Evolutionary conservation across 1,139 yeast species (phyloP).

Genomic region (Yamadazyma kanchanaburiensis): DNA sequence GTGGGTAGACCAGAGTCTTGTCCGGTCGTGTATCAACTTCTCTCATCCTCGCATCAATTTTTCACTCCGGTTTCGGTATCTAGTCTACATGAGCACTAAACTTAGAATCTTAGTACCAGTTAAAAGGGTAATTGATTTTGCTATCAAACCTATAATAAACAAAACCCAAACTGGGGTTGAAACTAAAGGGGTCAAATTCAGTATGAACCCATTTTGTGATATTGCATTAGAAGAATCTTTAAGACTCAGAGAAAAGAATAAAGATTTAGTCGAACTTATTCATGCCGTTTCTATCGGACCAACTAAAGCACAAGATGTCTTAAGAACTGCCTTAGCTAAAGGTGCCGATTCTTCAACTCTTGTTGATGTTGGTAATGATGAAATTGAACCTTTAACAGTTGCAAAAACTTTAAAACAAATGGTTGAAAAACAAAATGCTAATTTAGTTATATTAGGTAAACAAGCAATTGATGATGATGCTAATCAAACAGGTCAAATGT

Average conservation of each 20-base stretch:
- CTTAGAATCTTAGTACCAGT: conserved; percentile 87
- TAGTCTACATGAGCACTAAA: conserved; percentile 40
- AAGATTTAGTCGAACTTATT: conserved; percentile 71
- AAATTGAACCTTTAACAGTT: conserved; percentile 83
- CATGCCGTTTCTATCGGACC: conserved; percentile 96
- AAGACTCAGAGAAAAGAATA: conserved; percentile 65
- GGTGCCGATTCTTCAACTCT: conserved; percentile 88
- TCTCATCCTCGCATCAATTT: too few relatives aligned
- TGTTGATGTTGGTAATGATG: conserved; percentile 71
- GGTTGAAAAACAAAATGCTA: conserved; percentile 67
- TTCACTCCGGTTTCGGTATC: conserved; percentile 8
- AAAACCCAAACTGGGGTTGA: conserved; percentile 84
- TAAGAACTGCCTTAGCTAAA: conserved; percentile 89
- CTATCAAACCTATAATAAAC: conserved; percentile 90
- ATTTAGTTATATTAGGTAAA: conserved; percentile 85
- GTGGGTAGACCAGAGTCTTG: too few relatives aligned
- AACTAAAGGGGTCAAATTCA: conserved; percentile 86
- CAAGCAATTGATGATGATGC: conserved; percentile 96
- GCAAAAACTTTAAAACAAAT: conserved; percentile 80
- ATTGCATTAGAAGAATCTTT: conserved; percentile 94
- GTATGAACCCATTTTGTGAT: conserved; percentile 96
- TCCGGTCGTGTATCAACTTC: too few relatives aligned
- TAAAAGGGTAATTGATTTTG: conserved; percentile 91
- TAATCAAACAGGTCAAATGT: conserved; percentile 96
- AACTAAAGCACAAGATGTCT: conserved; percentile 78